These are phyloP conservation scores for Arachnomyces sp. DNA, from an alignment of 2,329 filamentous ascomycete genomes.

Conservation along the genomic window DNA sequence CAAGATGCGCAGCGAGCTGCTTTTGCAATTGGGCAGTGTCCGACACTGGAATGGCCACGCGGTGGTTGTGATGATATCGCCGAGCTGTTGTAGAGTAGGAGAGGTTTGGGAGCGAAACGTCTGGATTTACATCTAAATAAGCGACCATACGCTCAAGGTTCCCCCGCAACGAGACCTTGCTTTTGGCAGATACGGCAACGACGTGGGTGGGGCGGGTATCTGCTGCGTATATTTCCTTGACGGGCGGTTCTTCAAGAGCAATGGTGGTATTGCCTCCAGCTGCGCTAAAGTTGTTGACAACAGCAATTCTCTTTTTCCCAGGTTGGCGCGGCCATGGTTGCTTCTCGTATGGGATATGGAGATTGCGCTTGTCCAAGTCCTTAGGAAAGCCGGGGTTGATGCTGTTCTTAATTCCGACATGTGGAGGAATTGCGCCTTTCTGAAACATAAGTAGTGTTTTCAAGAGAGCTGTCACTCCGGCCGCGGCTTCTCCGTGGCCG, in stretches of 20 bases:
- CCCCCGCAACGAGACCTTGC: conserved; percentile 31
- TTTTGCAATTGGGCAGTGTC: conserved; percentile 22
- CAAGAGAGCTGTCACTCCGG: conserved; percentile 39
- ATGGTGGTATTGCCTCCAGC: conserved; percentile 60
- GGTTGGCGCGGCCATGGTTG: conserved; percentile 28
- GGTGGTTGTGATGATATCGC: conserved; percentile 47
- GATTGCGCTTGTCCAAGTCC: conserved; percentile 36
- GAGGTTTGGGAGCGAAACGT: conserved; percentile 43
- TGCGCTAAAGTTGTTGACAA: conserved; percentile 63
- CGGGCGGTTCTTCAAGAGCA: conserved; percentile 27
- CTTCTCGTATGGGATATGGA: conserved; percentile 41
- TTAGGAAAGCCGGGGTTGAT: conserved; percentile 42
- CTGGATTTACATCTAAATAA: conserved; percentile 46
- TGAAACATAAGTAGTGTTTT: conserved; percentile 34
- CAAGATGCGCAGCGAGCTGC: conserved; percentile 14
- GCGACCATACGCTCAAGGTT: conserved; percentile 49
- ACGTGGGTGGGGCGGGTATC: conserved; percentile 45
- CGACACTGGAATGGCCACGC: conserved; percentile 19
- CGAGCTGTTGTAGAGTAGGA: conserved; percentile 60
- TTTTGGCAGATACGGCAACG: conserved; percentile 51
- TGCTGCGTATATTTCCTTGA: neutral
- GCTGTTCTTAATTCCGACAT: conserved; percentile 29
- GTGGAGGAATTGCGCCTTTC: conserved; percentile 25
- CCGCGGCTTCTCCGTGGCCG: conserved; percentile 45
- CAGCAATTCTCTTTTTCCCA: conserved; percentile 32